Conservation (phyloP, 768 basidiomycete species). For the Lentinus brumalis region DNA sequence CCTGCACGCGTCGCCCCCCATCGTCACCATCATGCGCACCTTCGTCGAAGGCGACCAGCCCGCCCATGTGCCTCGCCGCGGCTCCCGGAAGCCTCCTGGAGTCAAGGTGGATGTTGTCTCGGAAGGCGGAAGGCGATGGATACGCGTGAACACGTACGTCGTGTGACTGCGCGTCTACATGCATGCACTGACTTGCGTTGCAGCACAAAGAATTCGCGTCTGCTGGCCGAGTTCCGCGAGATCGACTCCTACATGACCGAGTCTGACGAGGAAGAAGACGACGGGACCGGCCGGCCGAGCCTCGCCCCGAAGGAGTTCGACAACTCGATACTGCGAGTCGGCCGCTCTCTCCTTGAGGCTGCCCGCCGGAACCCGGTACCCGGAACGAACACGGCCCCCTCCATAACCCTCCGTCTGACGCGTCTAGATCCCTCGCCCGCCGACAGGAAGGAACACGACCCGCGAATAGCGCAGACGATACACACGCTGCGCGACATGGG, state of each 20-base stretch:
- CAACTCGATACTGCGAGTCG: constrained; percentile 76
- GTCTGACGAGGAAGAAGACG: constrained; percentile 43
- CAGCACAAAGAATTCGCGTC: constrained; percentile 76
- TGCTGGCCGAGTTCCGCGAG: constrained; percentile 81
- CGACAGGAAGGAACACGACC: constrained; percentile 40
- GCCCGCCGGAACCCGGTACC: constrained; percentile 57
- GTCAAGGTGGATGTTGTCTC: constrained; percentile 84
- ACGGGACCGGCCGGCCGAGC: constrained; percentile 32
- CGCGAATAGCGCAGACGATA: constrained; percentile 65
- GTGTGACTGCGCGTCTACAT: not conserved
- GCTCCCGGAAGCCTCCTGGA: constrained; percentile 32
- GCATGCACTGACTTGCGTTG: not conserved
- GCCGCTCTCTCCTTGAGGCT: constrained; percentile 63
- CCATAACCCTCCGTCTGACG: constrained; percentile 66
- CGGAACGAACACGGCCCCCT: constrained; percentile 39
- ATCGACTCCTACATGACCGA: constrained; percentile 80
- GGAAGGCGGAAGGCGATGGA: constrained; percentile 75
- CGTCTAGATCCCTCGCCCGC: constrained; percentile 54
- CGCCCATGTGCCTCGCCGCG: constrained; percentile 16
- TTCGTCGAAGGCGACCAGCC: constrained; percentile 36
- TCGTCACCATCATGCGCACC: constrained; percentile 60
- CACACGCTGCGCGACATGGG: constrained; percentile 59
- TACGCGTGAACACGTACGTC: constrained; percentile 85
- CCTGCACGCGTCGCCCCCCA: constrained; percentile 55
- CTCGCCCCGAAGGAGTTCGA: constrained; percentile 58